A percentile compares a stretch with the other conserved stretches of the same genome.
phyloP scores from a whole-genome alignment of 768 basidiomycete genomes.

The Boletus reticulatus region DNA sequence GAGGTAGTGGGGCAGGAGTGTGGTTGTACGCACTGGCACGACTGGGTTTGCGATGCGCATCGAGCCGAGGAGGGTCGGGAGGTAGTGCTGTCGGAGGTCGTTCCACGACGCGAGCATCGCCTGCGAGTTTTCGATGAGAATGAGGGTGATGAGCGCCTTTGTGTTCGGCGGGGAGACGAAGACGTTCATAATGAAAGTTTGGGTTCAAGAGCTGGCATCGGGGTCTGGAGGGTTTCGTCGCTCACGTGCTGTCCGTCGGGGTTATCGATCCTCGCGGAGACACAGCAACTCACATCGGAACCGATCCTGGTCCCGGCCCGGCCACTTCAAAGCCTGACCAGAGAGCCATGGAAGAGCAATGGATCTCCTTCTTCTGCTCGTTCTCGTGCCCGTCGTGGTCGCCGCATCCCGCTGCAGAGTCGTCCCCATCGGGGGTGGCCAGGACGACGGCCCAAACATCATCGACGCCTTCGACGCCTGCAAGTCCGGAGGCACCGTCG shows the following conservation, averaged over 20 bases:
- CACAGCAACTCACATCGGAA: neutral
- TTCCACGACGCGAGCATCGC: constrained; percentile 45
- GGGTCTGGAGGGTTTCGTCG: constrained; percentile 4
- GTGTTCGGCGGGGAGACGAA: constrained; percentile 18
- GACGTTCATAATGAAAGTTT: constrained; percentile 13
- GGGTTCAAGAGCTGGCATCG: constrained; percentile 2
- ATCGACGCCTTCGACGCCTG: constrained; percentile 32
- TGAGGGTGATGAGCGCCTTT: constrained; percentile 34
- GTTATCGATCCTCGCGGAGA: constrained; percentile 19
- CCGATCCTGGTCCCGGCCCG: neutral
- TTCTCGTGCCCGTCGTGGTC: neutral
- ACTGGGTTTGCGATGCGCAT: constrained; percentile 39
- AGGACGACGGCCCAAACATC: constrained; percentile 38
- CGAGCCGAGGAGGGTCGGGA: constrained; percentile 41
- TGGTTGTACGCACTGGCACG: constrained; percentile 37
- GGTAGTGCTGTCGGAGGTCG: constrained; percentile 47
- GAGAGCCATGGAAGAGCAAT: neutral
- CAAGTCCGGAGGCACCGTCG: constrained; percentile 26
- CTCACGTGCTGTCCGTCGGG: constrained; percentile 20
- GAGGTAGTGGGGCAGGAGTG: neutral
- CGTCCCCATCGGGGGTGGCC: constrained; percentile 30
- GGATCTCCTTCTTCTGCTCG: neutral
- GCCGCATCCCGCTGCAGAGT: constrained; percentile 23
- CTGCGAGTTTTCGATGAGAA: constrained; percentile 57
- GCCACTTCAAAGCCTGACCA: no score